phyloP scores from a whole-genome alignment of 2,329 filamentous ascomycete species.

The Coleophoma eucalyptorum region DNA sequence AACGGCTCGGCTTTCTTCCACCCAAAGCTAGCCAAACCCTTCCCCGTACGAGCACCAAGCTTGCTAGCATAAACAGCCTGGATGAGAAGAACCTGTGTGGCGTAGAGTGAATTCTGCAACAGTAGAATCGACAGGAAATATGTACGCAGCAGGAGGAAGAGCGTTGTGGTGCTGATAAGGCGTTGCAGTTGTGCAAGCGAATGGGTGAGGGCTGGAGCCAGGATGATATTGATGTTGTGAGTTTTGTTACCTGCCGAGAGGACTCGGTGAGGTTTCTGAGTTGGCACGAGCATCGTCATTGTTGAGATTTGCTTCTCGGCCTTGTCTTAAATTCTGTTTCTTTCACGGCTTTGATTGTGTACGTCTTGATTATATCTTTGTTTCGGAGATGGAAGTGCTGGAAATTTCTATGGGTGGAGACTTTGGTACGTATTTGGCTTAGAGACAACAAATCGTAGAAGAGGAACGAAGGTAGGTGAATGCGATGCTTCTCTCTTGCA shows the following conservation, averaged over 20 bases:
- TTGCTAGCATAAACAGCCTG: constrained; percentile 6
- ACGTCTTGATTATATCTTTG: no score
- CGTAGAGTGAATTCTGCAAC: constrained; percentile 12
- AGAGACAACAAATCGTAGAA: no score
- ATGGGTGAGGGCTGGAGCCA: constrained; percentile 10
- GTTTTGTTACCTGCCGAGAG: neutral
- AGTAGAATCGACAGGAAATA: constrained; percentile 15
- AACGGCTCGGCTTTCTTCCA: constrained; percentile 16
- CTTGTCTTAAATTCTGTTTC: neutral
- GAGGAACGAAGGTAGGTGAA: no score
- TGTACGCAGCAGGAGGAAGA: constrained; percentile 14
- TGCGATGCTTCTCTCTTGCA: no score
- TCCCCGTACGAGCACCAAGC: neutral
- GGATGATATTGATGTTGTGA: constrained; percentile 1
- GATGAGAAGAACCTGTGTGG: constrained; percentile 8
- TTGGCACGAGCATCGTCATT: neutral
- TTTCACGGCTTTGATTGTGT: neutral
- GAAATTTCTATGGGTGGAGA: no score
- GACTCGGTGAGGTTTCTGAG: neutral
- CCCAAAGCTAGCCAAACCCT: neutral
- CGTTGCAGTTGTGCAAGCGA: constrained; percentile 12
- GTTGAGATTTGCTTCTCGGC: neutral
- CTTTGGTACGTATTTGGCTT: no score
- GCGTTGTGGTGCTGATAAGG: constrained; percentile 13
- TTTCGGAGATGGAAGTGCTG: no score